Conservation (phyloP, 2,329 filamentous ascomycete species). For the Stachybotrys chartarum region DNA sequence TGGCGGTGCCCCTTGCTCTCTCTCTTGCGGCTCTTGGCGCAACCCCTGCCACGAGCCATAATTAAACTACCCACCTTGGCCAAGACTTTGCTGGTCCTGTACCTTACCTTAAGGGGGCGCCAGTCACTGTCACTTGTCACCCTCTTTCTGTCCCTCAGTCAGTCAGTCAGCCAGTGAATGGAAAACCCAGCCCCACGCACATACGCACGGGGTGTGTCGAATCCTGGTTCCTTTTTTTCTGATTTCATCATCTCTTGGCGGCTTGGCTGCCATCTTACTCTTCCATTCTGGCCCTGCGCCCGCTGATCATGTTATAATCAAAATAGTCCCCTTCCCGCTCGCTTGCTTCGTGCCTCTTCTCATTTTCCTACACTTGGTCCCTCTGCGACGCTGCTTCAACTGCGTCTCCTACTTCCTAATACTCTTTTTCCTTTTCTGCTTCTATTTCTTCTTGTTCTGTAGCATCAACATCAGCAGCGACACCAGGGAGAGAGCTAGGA, state of each 20-base stretch:
- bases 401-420: conserved; percentile 3
- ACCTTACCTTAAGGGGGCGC: background rate
- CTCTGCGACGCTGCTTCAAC: background rate
- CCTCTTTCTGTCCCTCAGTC: too few relatives aligned
- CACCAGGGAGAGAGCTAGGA: too few relatives aligned
- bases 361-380: conserved; percentile 1
- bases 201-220: background rate
- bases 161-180: too few relatives aligned
- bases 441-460: too few relatives aligned
- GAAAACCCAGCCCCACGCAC: background rate
- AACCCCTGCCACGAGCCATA: background rate
- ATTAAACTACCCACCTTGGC: background rate
- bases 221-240: too few relatives aligned
- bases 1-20: background rate
- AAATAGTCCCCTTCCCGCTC: too few relatives aligned
- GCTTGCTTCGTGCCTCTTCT: background rate
- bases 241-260: too few relatives aligned
- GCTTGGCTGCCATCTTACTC: too few relatives aligned
- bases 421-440: too few relatives aligned
- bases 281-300: too few relatives aligned
- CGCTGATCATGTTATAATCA: too few relatives aligned
- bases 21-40: background rate
- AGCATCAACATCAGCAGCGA: too few relatives aligned
- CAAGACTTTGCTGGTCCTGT: background rate
- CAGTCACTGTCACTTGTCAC: background rate